Evolutionary conservation across 2,329 filamentous ascomycete species (phyloP).

Genomic region (Colletotrichum sp.): DNA sequence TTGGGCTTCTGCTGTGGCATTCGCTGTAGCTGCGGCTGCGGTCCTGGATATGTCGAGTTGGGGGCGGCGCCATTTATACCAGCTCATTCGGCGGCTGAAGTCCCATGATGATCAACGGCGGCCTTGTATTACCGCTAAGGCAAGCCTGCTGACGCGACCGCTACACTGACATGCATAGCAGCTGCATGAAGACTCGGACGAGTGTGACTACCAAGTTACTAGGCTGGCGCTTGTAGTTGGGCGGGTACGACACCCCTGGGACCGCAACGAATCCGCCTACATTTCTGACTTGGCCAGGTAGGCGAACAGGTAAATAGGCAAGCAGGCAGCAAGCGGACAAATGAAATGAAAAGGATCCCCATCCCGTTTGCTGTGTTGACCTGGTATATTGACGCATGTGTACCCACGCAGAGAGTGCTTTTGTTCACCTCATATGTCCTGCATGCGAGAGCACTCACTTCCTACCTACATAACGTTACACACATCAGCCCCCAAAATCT

Average conservation of each 20-base stretch:
- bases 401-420: neutral
- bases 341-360: neutral
- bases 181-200: neutral
- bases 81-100: neutral
- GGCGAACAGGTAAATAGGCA: neutral
- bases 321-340: neutral
- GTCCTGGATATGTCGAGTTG: neutral
- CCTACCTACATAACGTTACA: neutral
- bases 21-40: neutral
- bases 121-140: neutral
- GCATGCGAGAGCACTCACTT: neutral
- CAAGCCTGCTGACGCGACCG: neutral
- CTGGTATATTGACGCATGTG: neutral
- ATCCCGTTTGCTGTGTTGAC: neutral
- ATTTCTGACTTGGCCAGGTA: neutral
- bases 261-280: neutral
- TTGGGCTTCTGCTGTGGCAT: neutral
- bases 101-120: neutral
- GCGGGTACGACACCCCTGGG: neutral
- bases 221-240: neutral
- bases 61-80: neutral
- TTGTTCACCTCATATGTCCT: neutral
- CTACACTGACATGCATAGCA: neutral
- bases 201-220: neutral
- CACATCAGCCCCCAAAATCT: neutral